phyloP scores from a whole-genome alignment of 1,284 basidiomycete genomes.

The Pseudozyma flocculosa region DNA sequence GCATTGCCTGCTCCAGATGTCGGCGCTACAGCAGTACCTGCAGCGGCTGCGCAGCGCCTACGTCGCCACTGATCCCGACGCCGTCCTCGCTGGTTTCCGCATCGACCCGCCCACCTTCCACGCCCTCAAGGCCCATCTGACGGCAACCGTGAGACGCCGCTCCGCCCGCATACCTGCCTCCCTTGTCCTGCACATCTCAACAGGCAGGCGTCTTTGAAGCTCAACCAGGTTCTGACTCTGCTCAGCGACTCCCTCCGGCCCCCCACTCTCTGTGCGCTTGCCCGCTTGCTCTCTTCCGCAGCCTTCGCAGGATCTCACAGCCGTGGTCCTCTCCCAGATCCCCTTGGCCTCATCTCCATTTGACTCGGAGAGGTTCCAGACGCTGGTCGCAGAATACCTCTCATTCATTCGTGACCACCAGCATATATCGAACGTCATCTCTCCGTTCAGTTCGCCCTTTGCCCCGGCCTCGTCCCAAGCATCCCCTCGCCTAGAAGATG shows the following conservation, averaged over 20 bases:
- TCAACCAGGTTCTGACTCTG: too few relatives aligned
- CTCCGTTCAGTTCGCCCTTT: not conserved
- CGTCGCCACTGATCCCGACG: conserved; percentile 11
- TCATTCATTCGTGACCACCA: conserved; percentile 26
- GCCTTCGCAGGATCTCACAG: conserved; percentile 20
- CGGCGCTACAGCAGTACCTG: conserved; percentile 30
- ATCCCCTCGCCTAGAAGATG: conserved; percentile 10
- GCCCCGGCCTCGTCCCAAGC: not conserved
- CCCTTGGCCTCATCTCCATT: conserved; percentile 17
- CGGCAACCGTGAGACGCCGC: conserved; percentile 10
- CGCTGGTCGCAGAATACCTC: conserved; percentile 28
- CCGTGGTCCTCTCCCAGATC: conserved; percentile 18
- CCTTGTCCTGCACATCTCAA: not conserved
- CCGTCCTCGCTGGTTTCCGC: conserved; percentile 18
- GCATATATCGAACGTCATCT: not conserved
- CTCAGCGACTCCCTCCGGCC: too few relatives aligned
- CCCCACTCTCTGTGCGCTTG: not conserved
- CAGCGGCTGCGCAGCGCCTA: conserved; percentile 23
- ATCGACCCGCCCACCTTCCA: conserved; percentile 20
- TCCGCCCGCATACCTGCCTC: not conserved
- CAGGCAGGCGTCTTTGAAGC: too few relatives aligned
- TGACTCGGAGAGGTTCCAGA: conserved; percentile 34
- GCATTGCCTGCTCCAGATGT: too few relatives aligned
- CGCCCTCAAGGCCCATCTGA: conserved; percentile 16
- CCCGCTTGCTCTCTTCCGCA: not conserved